A percentile compares a stretch with the other conserved stretches of the same genome.
Evolutionary conservation across 2,329 filamentous ascomycete genomes (phyloP).

Genomic region (Aspergillus flavus): DNA sequence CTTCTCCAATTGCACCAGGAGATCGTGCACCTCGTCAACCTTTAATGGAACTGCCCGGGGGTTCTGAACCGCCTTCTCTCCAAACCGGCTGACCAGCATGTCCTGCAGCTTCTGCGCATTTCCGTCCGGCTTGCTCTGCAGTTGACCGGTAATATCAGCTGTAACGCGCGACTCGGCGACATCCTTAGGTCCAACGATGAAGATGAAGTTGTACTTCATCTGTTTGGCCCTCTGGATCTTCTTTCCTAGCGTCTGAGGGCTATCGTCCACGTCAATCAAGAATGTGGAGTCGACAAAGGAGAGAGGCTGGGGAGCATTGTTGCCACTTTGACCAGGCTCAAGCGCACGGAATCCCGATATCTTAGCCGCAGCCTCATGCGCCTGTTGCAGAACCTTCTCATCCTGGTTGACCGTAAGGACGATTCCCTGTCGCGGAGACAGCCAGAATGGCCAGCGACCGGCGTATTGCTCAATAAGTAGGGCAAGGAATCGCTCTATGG

Average conservation of each 20-base stretch:
- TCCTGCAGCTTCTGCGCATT: conserved; percentile 29
- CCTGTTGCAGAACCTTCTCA: conserved; percentile 48
- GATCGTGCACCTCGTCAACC: conserved; percentile 39
- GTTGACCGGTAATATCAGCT: conserved; percentile 44
- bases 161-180: conserved; percentile 60
- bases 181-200: conserved; percentile 71
- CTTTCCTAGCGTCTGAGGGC: conserved; percentile 62
- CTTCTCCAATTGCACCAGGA: conserved; percentile 41
- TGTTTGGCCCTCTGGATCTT: conserved; percentile 73
- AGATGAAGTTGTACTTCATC: conserved; percentile 73
- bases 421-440: conserved; percentile 76
- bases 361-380: conserved; percentile 53
- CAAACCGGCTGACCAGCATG: conserved; percentile 29
- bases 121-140: conserved; percentile 43
- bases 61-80: conserved; percentile 33
- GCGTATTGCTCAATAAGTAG: conserved; percentile 81
- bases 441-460: conserved; percentile 84
- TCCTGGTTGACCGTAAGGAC: conserved; percentile 70
- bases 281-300: conserved; percentile 62
- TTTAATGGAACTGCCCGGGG: conserved; percentile 39
- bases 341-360: conserved; percentile 49
- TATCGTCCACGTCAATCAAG: conserved; percentile 70
- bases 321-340: conserved; percentile 22
- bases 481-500: conserved; percentile 81
- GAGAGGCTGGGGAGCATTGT: conserved; percentile 38